Conservation (phyloP, 805 yeast genomes). For the Middelhovenomyces tepae region DNA sequence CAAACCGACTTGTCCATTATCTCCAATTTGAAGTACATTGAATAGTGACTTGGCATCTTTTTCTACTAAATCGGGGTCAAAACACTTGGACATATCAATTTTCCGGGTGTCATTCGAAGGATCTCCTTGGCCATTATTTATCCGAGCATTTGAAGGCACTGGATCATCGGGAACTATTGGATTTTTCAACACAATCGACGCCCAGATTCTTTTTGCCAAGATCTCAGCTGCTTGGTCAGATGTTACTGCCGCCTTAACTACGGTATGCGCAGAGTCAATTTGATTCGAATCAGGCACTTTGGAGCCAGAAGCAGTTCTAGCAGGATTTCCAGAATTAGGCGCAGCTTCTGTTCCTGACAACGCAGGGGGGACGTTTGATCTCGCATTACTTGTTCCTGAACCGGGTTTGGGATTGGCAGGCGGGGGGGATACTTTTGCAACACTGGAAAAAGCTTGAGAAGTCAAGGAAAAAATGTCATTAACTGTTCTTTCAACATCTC, state of each 20-base stretch:
- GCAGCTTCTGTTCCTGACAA: too few species aligned
- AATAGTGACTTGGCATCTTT: conserved; percentile 26
- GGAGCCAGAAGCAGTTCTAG: conserved; percentile 16
- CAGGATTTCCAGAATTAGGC: too few species aligned
- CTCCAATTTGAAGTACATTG: conserved; percentile 28
- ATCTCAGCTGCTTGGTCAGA: conserved; percentile 21
- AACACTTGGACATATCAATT: too few species aligned
- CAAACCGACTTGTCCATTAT: conserved; percentile 28
- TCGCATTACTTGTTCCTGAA: too few species aligned
- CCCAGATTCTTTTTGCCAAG: conserved; percentile 33
- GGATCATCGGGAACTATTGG: conserved; percentile 25
- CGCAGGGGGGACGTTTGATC: too few species aligned
- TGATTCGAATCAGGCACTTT: conserved; percentile 2
- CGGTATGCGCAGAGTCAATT: conserved; percentile 12
- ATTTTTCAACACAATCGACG: conserved; percentile 32
- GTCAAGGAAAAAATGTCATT: conserved; percentile 23
- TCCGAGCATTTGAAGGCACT: conserved; percentile 28
- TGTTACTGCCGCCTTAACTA: conserved; percentile 27
- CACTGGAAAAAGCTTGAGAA: conserved; percentile 19
- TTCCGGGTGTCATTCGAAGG: too few species aligned
- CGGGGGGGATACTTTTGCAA: conserved; percentile 19
- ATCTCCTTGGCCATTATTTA: too few species aligned
- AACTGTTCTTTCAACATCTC: conserved; percentile 20
- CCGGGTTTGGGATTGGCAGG: too few species aligned
- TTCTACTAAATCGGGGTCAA: conserved; percentile 17